Evolutionary conservation across 805 yeast species (phyloP).

Genomic region (Kodamaea laetipori): DNA sequence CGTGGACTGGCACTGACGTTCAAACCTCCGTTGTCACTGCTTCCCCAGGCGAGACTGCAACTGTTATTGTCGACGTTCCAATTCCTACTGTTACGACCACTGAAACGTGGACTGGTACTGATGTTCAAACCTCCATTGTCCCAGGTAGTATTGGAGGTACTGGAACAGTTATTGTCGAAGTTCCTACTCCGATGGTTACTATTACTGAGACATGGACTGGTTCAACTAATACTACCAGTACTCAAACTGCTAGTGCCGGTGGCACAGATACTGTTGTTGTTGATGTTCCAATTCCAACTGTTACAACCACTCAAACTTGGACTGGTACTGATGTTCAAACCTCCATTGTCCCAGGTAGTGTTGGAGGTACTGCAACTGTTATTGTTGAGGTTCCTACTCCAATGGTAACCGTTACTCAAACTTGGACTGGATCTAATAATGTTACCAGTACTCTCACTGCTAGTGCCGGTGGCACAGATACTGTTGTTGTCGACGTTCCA

Average conservation of each 20-base stretch:
- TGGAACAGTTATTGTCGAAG: constrained; percentile 15
- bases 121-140: constrained; percentile 6
- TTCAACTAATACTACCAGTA: too few species aligned
- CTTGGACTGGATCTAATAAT: constrained; percentile 17
- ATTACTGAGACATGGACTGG: constrained; percentile 3
- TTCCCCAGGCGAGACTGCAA: constrained; percentile 15
- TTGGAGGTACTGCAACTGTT: constrained; percentile 17
- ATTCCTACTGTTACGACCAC: constrained; percentile 2
- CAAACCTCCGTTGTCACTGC: constrained; percentile 18
- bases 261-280: constrained; percentile 16
- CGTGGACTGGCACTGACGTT: constrained; percentile 6
- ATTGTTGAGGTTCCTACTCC: constrained; percentile 16
- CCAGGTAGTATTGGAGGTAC: constrained; percentile 11
- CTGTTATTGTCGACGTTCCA: constrained; percentile 18
- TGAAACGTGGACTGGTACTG: constrained; percentile 15
- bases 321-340: constrained; percentile 8
- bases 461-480: constrained; percentile 12
- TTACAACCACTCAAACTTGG: constrained; percentile 9
- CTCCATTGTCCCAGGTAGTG: not conserved
- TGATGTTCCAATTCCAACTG: constrained; percentile 14
- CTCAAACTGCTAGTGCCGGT: constrained; percentile 9
- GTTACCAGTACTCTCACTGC: constrained; percentile 8
- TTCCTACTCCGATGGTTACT: constrained; percentile 14
- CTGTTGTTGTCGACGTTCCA: too few species aligned
- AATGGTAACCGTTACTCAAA: constrained; percentile 11